A percentile compares a stretch with the other conserved stretches of the same genome.
These are phyloP conservation scores for Colletotrichum shisoi DNA, from an alignment of 2,329 filamentous ascomycete species.

Conservation along the genomic window DNA sequence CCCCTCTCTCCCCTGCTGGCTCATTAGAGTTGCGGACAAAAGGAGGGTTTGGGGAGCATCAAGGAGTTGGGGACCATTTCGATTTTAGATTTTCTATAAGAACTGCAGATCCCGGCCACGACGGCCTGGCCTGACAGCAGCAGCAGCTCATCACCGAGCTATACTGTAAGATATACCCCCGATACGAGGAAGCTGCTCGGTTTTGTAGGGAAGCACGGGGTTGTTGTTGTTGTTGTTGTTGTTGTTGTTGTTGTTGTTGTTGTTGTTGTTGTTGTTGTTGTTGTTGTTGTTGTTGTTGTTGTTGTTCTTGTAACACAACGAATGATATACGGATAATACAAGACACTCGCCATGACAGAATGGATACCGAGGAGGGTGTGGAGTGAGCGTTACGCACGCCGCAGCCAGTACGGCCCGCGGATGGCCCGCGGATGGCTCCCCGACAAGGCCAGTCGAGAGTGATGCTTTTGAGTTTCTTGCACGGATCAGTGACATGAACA, in stretches of 20 bases:
- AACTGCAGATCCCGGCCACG: neutral
- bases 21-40: neutral
- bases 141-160: conserved; percentile 3
- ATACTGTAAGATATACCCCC: conserved; percentile 9
- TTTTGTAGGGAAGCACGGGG: neutral
- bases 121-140: neutral
- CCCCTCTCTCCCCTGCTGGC: too few relatives aligned
- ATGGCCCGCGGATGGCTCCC: too few relatives aligned
- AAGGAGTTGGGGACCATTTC: neutral
- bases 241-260: neutral
- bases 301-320: neutral
- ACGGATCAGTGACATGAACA: neutral
- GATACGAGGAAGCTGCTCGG: neutral
- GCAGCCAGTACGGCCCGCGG: neutral
- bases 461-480: neutral
- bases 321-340: neutral
- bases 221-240: neutral
- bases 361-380: too few relatives aligned
- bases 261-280: neutral
- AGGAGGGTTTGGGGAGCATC: neutral
- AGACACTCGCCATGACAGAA: neutral
- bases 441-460: too few relatives aligned
- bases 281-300: neutral
- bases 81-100: conserved; percentile 5
- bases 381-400: neutral